phyloP scores from a whole-genome alignment of 2,329 filamentous ascomycete species.

The Stagonosporopsis vannaccii region DNA sequence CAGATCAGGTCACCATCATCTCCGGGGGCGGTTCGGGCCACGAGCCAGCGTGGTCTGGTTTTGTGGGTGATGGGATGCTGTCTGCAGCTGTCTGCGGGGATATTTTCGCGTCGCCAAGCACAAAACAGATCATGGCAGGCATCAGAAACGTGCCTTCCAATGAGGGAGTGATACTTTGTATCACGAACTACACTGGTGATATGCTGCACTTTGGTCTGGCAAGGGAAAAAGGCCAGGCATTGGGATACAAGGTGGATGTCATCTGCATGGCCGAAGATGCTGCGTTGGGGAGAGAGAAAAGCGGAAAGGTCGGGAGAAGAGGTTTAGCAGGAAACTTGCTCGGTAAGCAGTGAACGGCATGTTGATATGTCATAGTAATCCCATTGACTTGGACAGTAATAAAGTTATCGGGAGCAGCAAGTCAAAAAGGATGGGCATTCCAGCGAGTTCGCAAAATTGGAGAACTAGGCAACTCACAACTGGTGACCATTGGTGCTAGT shows the following conservation, averaged over 20 bases:
- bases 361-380: not conserved
- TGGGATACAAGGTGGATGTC: constrained; percentile 56
- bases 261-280: constrained; percentile 60
- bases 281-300: constrained; percentile 57
- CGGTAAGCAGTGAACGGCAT: constrained; percentile 31
- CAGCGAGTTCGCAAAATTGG: constrained; percentile 56
- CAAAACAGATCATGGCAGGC: constrained; percentile 59
- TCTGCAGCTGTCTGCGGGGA: constrained; percentile 58
- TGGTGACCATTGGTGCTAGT: constrained; percentile 60
- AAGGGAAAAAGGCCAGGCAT: constrained; percentile 55
- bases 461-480: constrained; percentile 52
- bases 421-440: constrained; percentile 54
- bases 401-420: constrained; percentile 57
- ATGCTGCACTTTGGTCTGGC: constrained; percentile 60
- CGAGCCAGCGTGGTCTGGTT: constrained; percentile 59
- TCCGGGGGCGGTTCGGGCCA: constrained; percentile 58
- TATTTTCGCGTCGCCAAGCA: constrained; percentile 57
- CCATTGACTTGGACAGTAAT: constrained; percentile 47
- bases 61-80: constrained; percentile 59
- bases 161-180: constrained; percentile 57
- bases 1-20: constrained; percentile 55
- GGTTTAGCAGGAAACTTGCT: constrained; percentile 61
- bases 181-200: constrained; percentile 60
- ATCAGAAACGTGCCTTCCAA: constrained; percentile 56
- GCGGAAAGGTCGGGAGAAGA: constrained; percentile 57